Conservation (phyloP, 2,329 filamentous ascomycete genomes). For the Neofusicoccum sp. region DNA sequence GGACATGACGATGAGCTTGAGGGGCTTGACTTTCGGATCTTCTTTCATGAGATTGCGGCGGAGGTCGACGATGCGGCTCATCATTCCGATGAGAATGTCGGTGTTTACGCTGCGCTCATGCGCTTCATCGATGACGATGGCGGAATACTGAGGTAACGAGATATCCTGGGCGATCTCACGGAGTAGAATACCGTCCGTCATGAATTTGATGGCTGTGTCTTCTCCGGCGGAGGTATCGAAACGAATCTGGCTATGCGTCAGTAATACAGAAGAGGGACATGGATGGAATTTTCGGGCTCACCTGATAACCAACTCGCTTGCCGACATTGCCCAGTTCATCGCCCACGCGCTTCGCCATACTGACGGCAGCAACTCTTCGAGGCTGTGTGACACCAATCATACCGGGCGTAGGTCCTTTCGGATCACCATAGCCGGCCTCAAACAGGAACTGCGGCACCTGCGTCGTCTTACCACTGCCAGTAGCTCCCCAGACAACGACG, state of each 20-base stretch:
- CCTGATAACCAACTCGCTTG: conserved; percentile 76
- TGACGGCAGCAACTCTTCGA: conserved; percentile 90
- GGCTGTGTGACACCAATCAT: conserved; percentile 97
- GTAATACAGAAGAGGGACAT: background rate
- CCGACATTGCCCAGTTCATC: conserved; percentile 80
- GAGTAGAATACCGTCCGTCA: conserved; percentile 96
- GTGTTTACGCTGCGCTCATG: conserved; percentile 98
- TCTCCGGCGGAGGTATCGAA: conserved; percentile 83
- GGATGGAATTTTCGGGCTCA: conserved; percentile 21
- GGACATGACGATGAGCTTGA: conserved; percentile 98
- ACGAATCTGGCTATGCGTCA: conserved; percentile 60
- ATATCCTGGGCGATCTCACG: conserved; percentile 92
- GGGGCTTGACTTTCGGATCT: conserved; percentile 67
- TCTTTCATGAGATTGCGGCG: conserved; percentile 74
- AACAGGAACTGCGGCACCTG: conserved; percentile 96
- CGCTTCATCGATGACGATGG: conserved; percentile 93
- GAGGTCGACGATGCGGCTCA: conserved; percentile 87
- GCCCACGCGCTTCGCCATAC: conserved; percentile 90
- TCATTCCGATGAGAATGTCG: conserved; percentile 96
- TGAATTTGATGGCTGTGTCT: conserved; percentile 93
- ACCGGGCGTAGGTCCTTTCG: conserved; percentile 77
- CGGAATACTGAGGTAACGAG: conserved; percentile 84
- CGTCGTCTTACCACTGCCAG: conserved; percentile 96
- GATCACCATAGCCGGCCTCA: conserved; percentile 86
- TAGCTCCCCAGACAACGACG: conserved; percentile 90